phyloP scores from a whole-genome alignment of 2,329 filamentous ascomycete species.

The Endoconidiophora polonica region DNA sequence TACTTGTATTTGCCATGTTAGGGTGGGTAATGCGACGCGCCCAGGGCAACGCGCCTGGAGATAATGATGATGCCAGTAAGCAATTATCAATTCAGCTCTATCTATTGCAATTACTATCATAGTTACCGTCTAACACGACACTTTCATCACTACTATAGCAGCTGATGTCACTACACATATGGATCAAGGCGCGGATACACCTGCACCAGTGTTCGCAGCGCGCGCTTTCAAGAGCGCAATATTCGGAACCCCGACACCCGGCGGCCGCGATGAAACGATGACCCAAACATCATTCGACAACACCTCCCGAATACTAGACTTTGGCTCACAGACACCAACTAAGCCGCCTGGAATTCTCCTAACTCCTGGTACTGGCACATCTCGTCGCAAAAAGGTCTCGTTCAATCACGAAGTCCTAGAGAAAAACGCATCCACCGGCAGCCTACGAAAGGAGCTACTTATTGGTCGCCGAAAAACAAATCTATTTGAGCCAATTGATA shows the following conservation, averaged over 20 bases:
- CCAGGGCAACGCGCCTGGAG: slow-evolving; percentile 24
- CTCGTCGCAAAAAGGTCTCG: slow-evolving; percentile 46
- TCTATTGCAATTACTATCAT: neutral
- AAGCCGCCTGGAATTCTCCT: slow-evolving; percentile 43
- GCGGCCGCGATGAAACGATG: slow-evolving; percentile 19
- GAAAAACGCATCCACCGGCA: slow-evolving; percentile 22
- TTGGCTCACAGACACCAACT: slow-evolving; percentile 25
- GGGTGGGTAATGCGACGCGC: slow-evolving; percentile 41
- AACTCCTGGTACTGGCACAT: slow-evolving; percentile 44
- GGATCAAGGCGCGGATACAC: slow-evolving; percentile 43
- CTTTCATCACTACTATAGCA: neutral
- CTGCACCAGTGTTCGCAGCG: slow-evolving; percentile 49
- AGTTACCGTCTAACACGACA: neutral
- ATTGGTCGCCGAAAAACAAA: slow-evolving; percentile 21
- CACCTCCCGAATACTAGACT: slow-evolving; percentile 16
- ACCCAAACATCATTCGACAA: slow-evolving; percentile 15
- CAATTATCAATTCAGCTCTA: neutral
- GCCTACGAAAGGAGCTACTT: slow-evolving; percentile 20
- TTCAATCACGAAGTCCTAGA: slow-evolving; percentile 40
- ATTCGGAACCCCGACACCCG: slow-evolving; percentile 39
- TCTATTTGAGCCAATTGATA: slow-evolving; percentile 30
- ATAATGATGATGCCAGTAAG: slow-evolving; percentile 7
- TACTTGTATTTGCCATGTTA: slow-evolving; percentile 27
- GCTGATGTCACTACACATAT: slow-evolving; percentile 27
- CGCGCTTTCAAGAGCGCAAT: slow-evolving; percentile 47